Conservation (phyloP, 2,329 filamentous ascomycete species). For the Trichothecium sympodiale region DNA sequence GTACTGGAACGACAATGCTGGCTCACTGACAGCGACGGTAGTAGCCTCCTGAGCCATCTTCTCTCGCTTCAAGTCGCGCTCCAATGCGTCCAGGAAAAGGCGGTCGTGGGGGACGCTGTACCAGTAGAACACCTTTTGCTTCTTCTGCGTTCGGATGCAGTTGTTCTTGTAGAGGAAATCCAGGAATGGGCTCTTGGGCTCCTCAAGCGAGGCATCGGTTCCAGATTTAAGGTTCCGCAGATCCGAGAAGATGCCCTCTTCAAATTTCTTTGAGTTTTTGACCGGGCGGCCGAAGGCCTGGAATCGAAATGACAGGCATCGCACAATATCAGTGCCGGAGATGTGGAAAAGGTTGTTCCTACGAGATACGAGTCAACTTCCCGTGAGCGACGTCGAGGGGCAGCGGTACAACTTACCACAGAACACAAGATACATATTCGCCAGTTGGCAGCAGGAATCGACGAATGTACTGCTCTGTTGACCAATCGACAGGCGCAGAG, state of each 20-base stretch:
- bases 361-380: conserved; percentile 3
- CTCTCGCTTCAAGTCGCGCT: conserved; percentile 95
- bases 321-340: conserved; percentile 95
- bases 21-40: conserved; percentile 92
- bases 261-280: conserved; percentile 99
- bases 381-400: not conserved
- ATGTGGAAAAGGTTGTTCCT: conserved; percentile 96
- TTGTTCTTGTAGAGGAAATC: conserved; percentile 99
- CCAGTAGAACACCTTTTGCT: conserved; percentile 99
- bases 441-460: conserved; percentile 91
- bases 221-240: conserved; percentile 96
- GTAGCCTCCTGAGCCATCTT: conserved; percentile 99
- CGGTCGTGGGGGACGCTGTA: conserved; percentile 98
- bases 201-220: conserved; percentile 93
- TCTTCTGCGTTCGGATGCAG: conserved; percentile 99
- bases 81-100: conserved; percentile 91
- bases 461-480: conserved; percentile 89
- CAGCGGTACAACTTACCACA: conserved; percentile 49
- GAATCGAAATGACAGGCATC: conserved; percentile 95
- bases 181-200: conserved; percentile 96
- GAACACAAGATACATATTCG: conserved; percentile 96
- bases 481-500: conserved; percentile 96
- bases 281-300: conserved; percentile 97
- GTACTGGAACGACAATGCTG: conserved; percentile 95
- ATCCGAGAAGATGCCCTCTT: conserved; percentile 98